Conservation (phyloP, 2,329 filamentous ascomycete genomes). For the Phaeophleospora eucalypticola region DNA sequence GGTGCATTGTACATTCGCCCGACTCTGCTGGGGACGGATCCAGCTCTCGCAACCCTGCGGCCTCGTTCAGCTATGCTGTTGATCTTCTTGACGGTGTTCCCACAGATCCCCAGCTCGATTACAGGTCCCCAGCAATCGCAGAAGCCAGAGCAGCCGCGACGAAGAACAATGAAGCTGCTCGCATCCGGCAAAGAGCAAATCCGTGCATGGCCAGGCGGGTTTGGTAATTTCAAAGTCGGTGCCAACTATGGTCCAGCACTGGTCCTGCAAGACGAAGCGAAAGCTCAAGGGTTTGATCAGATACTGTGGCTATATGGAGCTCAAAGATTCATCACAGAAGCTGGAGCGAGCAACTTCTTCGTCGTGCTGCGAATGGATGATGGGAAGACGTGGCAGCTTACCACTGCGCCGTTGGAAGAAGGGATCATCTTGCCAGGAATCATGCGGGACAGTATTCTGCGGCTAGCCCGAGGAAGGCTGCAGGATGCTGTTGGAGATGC, state of each 20-base stretch:
- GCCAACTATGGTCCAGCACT: constrained; percentile 86
- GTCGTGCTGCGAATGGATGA: constrained; percentile 68
- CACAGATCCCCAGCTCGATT: constrained; percentile 29
- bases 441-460: constrained; percentile 71
- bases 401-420: constrained; percentile 77
- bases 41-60: constrained; percentile 71
- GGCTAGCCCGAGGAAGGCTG: constrained; percentile 63
- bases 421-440: constrained; percentile 80
- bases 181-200: constrained; percentile 75
- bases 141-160: constrained; percentile 22
- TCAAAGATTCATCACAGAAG: constrained; percentile 75
- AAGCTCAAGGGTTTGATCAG: constrained; percentile 70
- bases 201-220: constrained; percentile 86
- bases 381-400: constrained; percentile 55
- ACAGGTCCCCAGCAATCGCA: constrained; percentile 20
- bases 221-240: constrained; percentile 83
- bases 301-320: constrained; percentile 72
- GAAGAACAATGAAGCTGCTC: constrained; percentile 59
- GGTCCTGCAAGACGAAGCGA: constrained; percentile 68
- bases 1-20: constrained; percentile 67
- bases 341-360: constrained; percentile 90
- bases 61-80: constrained; percentile 82
- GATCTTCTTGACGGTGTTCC: constrained; percentile 57
- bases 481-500: constrained; percentile 15
- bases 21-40: constrained; percentile 76